Conservation (phyloP, 352 stramenopile genomes). For the Sclerospora graminicola region DNA sequence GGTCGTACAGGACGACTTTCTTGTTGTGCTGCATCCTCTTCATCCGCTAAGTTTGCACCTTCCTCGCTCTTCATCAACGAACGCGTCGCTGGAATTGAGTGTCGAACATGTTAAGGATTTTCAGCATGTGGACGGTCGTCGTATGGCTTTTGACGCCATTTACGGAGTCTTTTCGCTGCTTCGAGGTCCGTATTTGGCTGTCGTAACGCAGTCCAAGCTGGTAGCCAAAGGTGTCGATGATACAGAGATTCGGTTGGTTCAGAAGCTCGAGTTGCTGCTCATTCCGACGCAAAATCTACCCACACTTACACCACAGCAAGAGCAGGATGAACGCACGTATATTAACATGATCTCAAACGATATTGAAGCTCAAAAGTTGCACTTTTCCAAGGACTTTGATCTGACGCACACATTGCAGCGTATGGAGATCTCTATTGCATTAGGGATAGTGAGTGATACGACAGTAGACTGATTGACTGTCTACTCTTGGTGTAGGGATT, state of each 20-base stretch:
- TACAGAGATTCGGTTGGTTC: conserved; percentile 43
- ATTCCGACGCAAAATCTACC: conserved; percentile 53
- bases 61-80: conserved; percentile 17
- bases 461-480: conserved; percentile 1
- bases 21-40: conserved; percentile 43
- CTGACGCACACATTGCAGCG: conserved; percentile 72
- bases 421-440: conserved; percentile 13
- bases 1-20: conserved; percentile 62
- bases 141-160: conserved; percentile 69
- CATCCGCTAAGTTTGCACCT: conserved; percentile 43
- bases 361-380: conserved; percentile 49
- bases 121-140: conserved; percentile 56
- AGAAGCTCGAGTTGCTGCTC: conserved; percentile 53
- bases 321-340: conserved; percentile 51
- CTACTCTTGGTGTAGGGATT: conserved; percentile 27
- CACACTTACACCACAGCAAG: conserved; percentile 32
- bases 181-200: conserved; percentile 52
- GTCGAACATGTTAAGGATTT: conserved; percentile 54
- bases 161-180: conserved; percentile 71
- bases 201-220: conserved; percentile 60
- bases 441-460: background rate
- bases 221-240: conserved; percentile 38
- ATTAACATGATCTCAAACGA: conserved; percentile 48
- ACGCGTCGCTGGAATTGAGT: conserved; percentile 33
- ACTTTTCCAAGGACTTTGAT: conserved; percentile 71